phyloP scores from a whole-genome alignment of 73 alveolate genomes.

The Paramecium sonneborni region DNA sequence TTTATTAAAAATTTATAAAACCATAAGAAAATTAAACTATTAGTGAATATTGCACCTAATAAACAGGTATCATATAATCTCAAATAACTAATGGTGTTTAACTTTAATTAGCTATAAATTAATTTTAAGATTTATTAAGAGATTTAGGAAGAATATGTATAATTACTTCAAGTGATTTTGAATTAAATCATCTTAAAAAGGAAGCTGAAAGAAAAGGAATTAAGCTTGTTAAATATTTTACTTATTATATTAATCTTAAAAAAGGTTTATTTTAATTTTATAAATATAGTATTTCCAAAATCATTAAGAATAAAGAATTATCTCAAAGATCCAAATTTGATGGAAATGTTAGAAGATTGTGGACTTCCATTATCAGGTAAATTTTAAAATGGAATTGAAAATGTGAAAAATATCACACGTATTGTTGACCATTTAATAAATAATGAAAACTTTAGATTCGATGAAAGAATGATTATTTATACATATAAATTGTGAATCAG shows the following conservation, averaged over 20 bases:
- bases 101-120: constrained; percentile 64
- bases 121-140: not conserved
- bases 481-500: not conserved
- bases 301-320: not conserved
- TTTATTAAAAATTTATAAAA: constrained; percentile 71
- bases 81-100: constrained; percentile 69
- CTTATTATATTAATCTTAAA: no score
- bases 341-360: constrained; percentile 75
- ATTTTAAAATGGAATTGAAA: constrained; percentile 90
- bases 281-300: constrained; percentile 59
- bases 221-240: no score
- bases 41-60: constrained; percentile 78
- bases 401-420: constrained; percentile 80
- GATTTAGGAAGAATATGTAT: constrained; percentile 59
- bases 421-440: not conserved
- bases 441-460: constrained; percentile 31
- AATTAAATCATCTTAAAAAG: constrained; percentile 67
- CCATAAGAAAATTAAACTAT: constrained; percentile 74
- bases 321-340: constrained; percentile 69
- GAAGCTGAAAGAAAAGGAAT: constrained; percentile 20
- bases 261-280: no score
- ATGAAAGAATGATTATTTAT: constrained; percentile 54
- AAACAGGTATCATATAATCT: constrained; percentile 78
- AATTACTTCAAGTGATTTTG: constrained; percentile 80
- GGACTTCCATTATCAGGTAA: constrained; percentile 74